These are phyloP conservation scores for Didymellaceae sp. DNA, from an alignment of 2,329 filamentous ascomycete species.

Conservation along the genomic window DNA sequence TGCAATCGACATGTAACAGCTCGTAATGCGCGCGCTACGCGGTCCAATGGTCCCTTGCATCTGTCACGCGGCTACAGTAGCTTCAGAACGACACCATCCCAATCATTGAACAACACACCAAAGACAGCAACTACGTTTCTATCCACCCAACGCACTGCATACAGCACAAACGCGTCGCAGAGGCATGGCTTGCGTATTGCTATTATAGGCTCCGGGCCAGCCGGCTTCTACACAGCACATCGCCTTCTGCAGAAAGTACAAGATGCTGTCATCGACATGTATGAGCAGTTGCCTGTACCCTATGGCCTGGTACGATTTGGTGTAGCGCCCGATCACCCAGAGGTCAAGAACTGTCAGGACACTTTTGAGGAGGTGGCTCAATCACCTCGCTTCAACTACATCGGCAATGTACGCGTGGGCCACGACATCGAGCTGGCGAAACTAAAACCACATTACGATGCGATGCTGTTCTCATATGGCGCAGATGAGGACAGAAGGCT, in stretches of 20 bases:
- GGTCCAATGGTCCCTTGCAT: not conserved
- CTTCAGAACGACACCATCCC: constrained; percentile 5
- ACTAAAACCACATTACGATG: constrained; percentile 85
- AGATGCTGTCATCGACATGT: constrained; percentile 86
- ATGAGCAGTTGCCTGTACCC: constrained; percentile 89
- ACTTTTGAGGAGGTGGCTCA: constrained; percentile 89
- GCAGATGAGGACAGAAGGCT: constrained; percentile 83
- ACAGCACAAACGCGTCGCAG: constrained; percentile 27
- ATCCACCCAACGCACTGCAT: constrained; percentile 24
- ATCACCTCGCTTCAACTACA: constrained; percentile 83
- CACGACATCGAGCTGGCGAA: constrained; percentile 69
- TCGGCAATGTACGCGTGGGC: constrained; percentile 87
- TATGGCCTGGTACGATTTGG: constrained; percentile 93
- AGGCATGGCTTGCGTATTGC: constrained; percentile 74
- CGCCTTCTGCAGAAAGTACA: constrained; percentile 79
- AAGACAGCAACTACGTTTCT: not conserved
- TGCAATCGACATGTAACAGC: constrained; percentile 31
- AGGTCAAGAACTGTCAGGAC: constrained; percentile 98
- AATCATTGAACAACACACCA: constrained; percentile 13
- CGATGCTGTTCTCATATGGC: constrained; percentile 90
- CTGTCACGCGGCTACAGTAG: constrained; percentile 13
- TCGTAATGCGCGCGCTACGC: not conserved
- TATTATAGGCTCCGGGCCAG: constrained; percentile 90
- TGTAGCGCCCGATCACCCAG: constrained; percentile 96
- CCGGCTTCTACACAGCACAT: constrained; percentile 93